Evolutionary conservation across 805 yeast species (phyloP).

Genomic region (Ogataea pini): DNA sequence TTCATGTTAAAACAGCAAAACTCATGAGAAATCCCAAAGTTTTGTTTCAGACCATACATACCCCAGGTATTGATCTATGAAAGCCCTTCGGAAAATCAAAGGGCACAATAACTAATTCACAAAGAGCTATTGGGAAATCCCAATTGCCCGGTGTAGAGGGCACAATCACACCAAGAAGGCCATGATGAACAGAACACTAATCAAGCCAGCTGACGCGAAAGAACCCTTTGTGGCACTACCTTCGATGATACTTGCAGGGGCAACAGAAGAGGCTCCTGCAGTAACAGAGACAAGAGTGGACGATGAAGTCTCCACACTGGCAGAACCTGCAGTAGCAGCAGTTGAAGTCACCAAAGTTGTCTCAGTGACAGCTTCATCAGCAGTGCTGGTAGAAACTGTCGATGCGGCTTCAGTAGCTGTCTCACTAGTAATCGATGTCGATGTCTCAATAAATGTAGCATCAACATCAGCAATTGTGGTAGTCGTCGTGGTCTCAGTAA

Average conservation of each 20-base stretch:
- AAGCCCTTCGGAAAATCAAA: not conserved
- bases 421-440: conserved; percentile 1
- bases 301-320: conserved; percentile 11
- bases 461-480: conserved; percentile 11
- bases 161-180: conserved; percentile 24
- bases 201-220: conserved; percentile 24
- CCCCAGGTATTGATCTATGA: conserved; percentile 9
- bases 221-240: conserved; percentile 26
- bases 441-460: conserved; percentile 8
- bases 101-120: not conserved
- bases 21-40: conserved; percentile 9
- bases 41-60: conserved; percentile 21
- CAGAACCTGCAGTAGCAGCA: conserved; percentile 6
- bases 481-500: conserved; percentile 5
- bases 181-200: conserved; percentile 26
- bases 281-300: not conserved
- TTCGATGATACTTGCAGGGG: conserved; percentile 17
- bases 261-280: conserved; percentile 10
- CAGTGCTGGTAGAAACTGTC: conserved; percentile 2
- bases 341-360: not conserved
- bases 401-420: conserved; percentile 11
- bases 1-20: conserved; percentile 8
- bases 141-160: not conserved
- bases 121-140: conserved; percentile 6
- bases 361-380: not conserved